phyloP scores from a whole-genome alignment of 768 basidiomycete genomes.

The Termitomyces bulborhizus region DNA sequence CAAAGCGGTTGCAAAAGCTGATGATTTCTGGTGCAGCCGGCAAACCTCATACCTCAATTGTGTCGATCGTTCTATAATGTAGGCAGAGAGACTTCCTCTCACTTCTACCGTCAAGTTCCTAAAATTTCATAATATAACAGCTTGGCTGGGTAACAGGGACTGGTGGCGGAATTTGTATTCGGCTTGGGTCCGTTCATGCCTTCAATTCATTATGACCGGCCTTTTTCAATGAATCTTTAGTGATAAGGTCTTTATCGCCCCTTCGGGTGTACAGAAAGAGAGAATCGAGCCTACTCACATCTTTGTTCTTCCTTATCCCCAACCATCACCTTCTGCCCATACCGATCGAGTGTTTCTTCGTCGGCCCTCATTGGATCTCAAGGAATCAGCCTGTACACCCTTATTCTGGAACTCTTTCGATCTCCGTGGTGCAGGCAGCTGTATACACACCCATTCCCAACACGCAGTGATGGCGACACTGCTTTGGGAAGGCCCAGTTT shows the following conservation, averaged over 20 bases:
- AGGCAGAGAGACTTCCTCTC: slow-evolving; percentile 10
- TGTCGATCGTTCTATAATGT: slow-evolving; percentile 76
- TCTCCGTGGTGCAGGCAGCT: slow-evolving; percentile 71
- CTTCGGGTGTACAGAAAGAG: slow-evolving; percentile 89
- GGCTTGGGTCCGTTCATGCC: slow-evolving; percentile 43
- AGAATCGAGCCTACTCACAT: slow-evolving; percentile 79
- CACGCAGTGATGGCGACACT: slow-evolving; percentile 87
- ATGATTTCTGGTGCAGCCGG: slow-evolving; percentile 48
- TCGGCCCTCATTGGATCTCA: slow-evolving; percentile 62
- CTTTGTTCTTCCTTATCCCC: slow-evolving; percentile 80
- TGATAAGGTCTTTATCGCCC: slow-evolving; percentile 79
- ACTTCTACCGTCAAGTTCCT: not conserved
- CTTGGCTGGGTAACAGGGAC: slow-evolving; percentile 94
- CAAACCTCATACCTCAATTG: slow-evolving; percentile 85
- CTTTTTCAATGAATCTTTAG: slow-evolving; percentile 25
- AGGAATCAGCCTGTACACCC: slow-evolving; percentile 86
- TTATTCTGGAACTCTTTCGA: slow-evolving; percentile 92
- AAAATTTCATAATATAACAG: slow-evolving; percentile 18
- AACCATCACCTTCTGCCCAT: slow-evolving; percentile 51
- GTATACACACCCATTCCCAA: slow-evolving; percentile 90
- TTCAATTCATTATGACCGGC: not conserved
- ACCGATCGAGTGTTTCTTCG: slow-evolving; percentile 74
- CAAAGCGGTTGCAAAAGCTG: not conserved
- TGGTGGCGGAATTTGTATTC: slow-evolving; percentile 75
- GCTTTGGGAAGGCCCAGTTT: slow-evolving; percentile 63